A percentile compares a stretch with the other conserved stretches of the same genome.
Conservation (phyloP, 352 stramenopile species). For the Globisporangium middletonii region DNA sequence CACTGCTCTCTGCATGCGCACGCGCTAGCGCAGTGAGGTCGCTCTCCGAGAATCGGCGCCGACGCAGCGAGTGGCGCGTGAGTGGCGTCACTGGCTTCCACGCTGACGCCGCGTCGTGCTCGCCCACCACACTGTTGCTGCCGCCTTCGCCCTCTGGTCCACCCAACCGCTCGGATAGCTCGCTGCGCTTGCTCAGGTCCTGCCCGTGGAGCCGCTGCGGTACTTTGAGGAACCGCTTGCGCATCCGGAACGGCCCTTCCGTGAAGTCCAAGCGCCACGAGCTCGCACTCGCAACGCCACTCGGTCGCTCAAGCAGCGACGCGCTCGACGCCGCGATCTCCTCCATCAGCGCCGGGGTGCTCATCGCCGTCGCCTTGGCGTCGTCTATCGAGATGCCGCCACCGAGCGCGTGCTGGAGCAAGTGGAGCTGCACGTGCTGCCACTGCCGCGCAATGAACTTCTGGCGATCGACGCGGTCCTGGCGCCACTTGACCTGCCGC, state of each 20-base stretch:
- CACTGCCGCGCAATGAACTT: conserved; percentile 60
- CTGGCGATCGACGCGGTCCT: conserved; percentile 56
- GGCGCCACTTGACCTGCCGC: conserved; percentile 55
- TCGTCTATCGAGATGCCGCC: conserved; percentile 6
- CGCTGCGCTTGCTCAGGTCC: background rate
- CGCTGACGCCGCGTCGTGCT: background rate
- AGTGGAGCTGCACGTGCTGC: conserved; percentile 26
- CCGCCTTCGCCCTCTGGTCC: no score
- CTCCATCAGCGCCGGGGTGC: conserved; percentile 5
- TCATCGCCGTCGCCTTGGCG: background rate
- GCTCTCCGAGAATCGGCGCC: conserved; percentile 9
- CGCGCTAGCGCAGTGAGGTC: background rate
- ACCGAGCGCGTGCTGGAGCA: conserved; percentile 22
- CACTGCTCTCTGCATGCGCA: background rate
- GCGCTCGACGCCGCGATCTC: conserved; percentile 1
- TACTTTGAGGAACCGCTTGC: conserved; percentile 34
- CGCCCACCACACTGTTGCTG: background rate
- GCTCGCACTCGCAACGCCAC: background rate
- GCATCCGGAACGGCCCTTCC: conserved; percentile 61
- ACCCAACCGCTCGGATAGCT: background rate
- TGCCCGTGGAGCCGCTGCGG: background rate
- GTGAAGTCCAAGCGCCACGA: conserved; percentile 53
- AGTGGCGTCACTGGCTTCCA: background rate
- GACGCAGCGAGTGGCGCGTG: background rate
- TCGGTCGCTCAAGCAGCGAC: background rate